A percentile compares a stretch with the other conserved stretches of the same genome.
These are phyloP conservation scores for Mucor irregularis DNA, from an alignment of 371 early-diverging fungal genomes.

Conservation along the genomic window DNA sequence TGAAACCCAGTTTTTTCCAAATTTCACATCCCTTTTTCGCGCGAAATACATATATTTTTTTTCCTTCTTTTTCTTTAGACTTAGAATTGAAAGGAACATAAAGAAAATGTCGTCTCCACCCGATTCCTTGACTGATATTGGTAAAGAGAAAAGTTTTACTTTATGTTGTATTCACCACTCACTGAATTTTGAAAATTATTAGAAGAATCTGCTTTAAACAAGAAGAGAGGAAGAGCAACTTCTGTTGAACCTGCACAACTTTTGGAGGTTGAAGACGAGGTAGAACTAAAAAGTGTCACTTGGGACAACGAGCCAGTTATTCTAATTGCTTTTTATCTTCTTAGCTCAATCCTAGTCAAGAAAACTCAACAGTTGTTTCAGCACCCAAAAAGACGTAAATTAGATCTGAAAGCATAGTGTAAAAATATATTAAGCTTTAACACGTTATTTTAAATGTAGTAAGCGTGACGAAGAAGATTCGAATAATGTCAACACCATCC, in stretches of 20 bases:
- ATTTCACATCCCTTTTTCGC: too few relatives aligned
- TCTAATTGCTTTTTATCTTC: background rate
- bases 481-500: constrained; percentile 39
- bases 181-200: background rate
- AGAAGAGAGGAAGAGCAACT: constrained; percentile 47
- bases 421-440: background rate
- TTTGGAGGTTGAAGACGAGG: constrained; percentile 19
- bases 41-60: too few relatives aligned
- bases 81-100: too few relatives aligned
- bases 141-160: background rate
- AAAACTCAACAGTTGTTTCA: constrained; percentile 20
- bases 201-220: constrained; percentile 40
- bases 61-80: too few relatives aligned
- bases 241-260: constrained; percentile 39
- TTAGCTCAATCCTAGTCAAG: constrained; percentile 5
- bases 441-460: constrained; percentile 6
- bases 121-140: constrained; percentile 20
- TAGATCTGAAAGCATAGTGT: background rate
- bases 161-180: background rate
- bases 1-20: too few relatives aligned
- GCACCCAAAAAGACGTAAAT: constrained; percentile 46
- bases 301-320: background rate
- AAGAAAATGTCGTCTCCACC: constrained; percentile 24
- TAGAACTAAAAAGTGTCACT: background rate
- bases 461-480: constrained; percentile 40